Evolutionary conservation across 495 filamentous ascomycete species (phyloP).

Genomic region (Annulohypoxylon maeteangense): DNA sequence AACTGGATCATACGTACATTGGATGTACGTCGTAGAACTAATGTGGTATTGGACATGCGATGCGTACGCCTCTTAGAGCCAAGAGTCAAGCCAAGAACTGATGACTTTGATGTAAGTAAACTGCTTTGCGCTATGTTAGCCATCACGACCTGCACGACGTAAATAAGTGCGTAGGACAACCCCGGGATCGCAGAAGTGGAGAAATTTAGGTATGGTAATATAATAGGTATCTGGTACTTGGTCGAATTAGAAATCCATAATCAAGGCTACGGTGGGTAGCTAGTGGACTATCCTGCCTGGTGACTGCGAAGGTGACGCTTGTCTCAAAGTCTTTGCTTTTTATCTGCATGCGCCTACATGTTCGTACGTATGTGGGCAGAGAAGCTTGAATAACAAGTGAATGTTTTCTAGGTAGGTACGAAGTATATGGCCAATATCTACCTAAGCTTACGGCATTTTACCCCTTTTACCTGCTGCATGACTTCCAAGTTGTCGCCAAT

Average conservation of each 20-base stretch:
- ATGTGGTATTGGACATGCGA: not conserved
- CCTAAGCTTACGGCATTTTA: not conserved
- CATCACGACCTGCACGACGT: not conserved
- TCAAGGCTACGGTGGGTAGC: too few species aligned
- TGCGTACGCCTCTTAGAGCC: not conserved
- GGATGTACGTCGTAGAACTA: not conserved
- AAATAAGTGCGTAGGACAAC: not conserved
- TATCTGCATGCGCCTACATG: not conserved
- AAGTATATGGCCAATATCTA: too few species aligned
- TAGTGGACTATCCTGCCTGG: not conserved
- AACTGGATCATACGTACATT: not conserved
- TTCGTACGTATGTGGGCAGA: not conserved
- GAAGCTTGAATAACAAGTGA: not conserved
- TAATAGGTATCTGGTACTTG: not conserved
- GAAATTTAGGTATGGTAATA: not conserved
- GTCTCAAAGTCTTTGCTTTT: not conserved
- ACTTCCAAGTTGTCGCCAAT: not conserved
- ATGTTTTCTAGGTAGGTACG: not conserved
- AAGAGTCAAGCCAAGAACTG: not conserved
- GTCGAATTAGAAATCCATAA: too few species aligned
- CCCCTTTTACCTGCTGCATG: not conserved
- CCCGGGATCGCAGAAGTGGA: not conserved
- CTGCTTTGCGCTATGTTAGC: too few species aligned
- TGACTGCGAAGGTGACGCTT: not conserved
- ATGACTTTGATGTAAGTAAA: too few species aligned